These are phyloP conservation scores for Mycena chlorophos DNA, from an alignment of 768 basidiomycete genomes.

Conservation along the genomic window DNA sequence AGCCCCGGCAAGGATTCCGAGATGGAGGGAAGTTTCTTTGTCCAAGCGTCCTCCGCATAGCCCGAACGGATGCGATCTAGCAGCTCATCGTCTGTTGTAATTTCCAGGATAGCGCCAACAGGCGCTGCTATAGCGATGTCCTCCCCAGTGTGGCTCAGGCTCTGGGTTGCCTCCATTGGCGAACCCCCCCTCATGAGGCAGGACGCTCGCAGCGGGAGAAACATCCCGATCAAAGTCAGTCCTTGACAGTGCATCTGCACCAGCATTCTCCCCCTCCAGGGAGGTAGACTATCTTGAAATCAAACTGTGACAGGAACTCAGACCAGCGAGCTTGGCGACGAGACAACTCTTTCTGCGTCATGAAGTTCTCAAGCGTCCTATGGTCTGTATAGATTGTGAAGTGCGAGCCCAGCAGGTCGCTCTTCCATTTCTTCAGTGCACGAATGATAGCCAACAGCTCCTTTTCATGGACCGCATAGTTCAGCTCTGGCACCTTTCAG, in stretches of 20 bases:
- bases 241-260: neutral
- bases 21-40: constrained; percentile 7
- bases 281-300: constrained; percentile 31
- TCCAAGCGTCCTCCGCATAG: constrained; percentile 1
- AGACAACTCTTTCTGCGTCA: constrained; percentile 28
- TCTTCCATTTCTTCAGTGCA: constrained; percentile 23
- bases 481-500: neutral
- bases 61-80: neutral
- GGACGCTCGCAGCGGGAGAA: neutral
- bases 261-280: constrained; percentile 12
- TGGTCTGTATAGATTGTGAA: constrained; percentile 34
- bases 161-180: too few species aligned
- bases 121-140: neutral
- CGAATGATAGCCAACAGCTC: constrained; percentile 30
- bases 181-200: neutral
- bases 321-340: constrained; percentile 30
- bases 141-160: neutral
- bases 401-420: constrained; percentile 12
- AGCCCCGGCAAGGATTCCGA: constrained; percentile 6
- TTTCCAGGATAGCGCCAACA: neutral
- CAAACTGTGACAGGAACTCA: constrained; percentile 31
- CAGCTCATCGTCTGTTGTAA: neutral
- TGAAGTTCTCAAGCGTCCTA: neutral
- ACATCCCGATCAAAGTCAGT: neutral
- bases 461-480: neutral